phyloP scores from a whole-genome alignment of 2,329 filamentous ascomycete genomes.

The Gaeumannomyces sp. region DNA sequence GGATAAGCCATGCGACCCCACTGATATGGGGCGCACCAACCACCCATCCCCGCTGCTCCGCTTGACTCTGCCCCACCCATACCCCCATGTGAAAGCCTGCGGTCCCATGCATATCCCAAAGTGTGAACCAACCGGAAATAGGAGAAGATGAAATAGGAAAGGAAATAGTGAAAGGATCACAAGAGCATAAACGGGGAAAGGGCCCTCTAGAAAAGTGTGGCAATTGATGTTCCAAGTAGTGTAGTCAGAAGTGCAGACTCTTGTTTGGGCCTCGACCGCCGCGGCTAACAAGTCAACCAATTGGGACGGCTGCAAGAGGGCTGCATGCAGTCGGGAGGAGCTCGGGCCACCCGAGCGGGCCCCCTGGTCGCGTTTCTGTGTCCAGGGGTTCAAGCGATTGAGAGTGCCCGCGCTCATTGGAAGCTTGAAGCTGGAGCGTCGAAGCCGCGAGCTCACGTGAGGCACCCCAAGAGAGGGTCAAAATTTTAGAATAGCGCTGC shows the following conservation, averaged over 20 bases:
- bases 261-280: neutral
- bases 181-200: no score
- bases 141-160: no score
- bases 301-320: no score
- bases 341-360: neutral
- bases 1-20: conserved; percentile 5
- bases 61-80: neutral
- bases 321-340: neutral
- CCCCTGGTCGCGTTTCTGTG: neutral
- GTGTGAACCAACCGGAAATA: no score
- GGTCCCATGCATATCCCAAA: no score
- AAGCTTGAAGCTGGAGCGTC: neutral
- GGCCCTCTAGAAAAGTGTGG: no score
- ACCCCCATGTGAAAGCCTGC: no score
- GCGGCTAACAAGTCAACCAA: neutral
- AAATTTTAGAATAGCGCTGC: neutral
- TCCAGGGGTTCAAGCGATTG: neutral
- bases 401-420: neutral
- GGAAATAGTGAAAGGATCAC: no score
- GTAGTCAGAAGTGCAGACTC: no score
- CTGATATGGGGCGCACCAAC: conserved; percentile 6
- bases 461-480: neutral
- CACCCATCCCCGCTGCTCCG: conserved; percentile 4
- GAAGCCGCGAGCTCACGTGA: neutral
- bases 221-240: no score